Percentiles rank a stretch among this genome's conserved stretches.
Conservation (phyloP, 139 green algal species). For the Desmodesmus armatus region DNA sequence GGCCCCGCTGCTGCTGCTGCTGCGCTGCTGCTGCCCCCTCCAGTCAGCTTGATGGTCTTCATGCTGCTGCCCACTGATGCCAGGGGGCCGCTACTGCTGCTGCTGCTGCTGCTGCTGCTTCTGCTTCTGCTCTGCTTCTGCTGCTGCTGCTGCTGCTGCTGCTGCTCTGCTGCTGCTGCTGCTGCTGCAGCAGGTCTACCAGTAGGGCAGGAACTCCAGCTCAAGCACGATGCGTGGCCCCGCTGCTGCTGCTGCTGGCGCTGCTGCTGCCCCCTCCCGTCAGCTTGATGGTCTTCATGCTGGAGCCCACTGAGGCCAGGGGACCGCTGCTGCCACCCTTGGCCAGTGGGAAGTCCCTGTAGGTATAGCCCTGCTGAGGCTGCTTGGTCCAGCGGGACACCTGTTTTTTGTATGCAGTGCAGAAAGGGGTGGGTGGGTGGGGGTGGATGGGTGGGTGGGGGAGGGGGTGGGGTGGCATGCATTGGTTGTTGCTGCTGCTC, state of each 20-base stretch:
- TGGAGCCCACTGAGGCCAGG: neutral
- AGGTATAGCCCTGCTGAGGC: conserved; percentile 46
- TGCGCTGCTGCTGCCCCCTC: neutral
- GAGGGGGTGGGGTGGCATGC: too few species aligned
- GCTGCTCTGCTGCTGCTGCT: neutral
- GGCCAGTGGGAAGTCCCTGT: neutral
- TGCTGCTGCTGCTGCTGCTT: neutral
- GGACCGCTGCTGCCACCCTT: too few species aligned
- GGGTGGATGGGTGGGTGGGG: too few species aligned
- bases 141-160: too few species aligned
- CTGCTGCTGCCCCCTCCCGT: neutral
- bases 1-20: neutral
- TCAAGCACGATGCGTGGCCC: neutral
- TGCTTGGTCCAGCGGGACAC: too few species aligned
- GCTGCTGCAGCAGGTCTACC: neutral
- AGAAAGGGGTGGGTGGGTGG: too few species aligned
- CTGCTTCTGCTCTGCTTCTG: neutral
- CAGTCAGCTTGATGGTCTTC: neutral
- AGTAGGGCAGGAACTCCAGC: neutral
- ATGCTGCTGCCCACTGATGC: neutral
- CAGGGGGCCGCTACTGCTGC: too few species aligned
- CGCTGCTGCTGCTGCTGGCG: neutral
- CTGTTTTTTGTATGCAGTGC: too few species aligned
- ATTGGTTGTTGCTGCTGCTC: too few species aligned
- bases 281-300: neutral